Evolutionary conservation across 192 early-diverging fungal genomes (phyloP).

Genomic region (Rhizoclosmatium sp.): DNA sequence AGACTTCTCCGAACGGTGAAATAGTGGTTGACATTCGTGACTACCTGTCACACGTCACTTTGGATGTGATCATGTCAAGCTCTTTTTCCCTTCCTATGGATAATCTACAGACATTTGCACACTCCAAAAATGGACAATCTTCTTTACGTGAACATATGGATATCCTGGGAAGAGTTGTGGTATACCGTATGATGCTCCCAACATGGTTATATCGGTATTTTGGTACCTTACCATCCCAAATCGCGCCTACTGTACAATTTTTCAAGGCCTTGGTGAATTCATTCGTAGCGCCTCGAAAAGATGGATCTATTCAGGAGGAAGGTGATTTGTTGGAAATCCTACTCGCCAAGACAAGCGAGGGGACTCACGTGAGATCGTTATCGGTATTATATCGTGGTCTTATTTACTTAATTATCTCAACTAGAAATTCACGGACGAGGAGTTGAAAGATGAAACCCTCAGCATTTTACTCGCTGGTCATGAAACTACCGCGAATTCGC

Average conservation of each 20-base stretch:
- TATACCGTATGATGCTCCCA: background rate
- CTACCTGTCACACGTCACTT: slow-evolving; percentile 3
- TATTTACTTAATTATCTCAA: background rate
- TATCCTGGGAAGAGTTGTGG: background rate
- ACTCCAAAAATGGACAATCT: background rate
- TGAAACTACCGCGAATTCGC: slow-evolving; percentile 60
- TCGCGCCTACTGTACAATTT: background rate
- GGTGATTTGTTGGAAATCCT: background rate
- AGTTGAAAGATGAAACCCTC: slow-evolving; percentile 55
- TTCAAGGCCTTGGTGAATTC: background rate
- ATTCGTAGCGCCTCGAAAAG: slow-evolving; percentile 1
- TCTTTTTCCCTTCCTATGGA: slow-evolving; percentile 14
- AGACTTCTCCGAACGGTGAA: background rate
- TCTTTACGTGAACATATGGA: slow-evolving; percentile 1
- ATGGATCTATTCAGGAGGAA: background rate
- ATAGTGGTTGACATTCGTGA: slow-evolving; percentile 3
- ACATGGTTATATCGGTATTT: background rate
- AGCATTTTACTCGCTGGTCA: slow-evolving; percentile 61
- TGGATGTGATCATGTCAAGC: slow-evolving; percentile 14
- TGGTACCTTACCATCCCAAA: background rate
- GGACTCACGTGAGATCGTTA: background rate
- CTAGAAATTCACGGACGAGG: slow-evolving; percentile 36
- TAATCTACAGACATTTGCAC: background rate
- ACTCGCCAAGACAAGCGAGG: background rate
- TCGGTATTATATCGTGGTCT: background rate